phyloP scores from a whole-genome alignment of 148 eudicot species.

The Chenopodium album region DNA sequence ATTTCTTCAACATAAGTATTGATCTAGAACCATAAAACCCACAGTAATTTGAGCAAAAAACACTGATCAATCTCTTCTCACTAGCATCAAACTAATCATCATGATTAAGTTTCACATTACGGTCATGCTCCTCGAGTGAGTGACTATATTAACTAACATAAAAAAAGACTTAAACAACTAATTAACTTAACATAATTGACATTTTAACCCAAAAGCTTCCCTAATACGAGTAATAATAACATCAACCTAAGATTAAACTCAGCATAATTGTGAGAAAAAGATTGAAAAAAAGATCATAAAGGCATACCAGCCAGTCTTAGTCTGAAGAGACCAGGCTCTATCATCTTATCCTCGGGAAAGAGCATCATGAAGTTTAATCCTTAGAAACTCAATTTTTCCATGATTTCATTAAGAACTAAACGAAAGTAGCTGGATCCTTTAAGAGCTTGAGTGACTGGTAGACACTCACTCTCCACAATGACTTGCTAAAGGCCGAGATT shows the following conservation, averaged over 20 bases:
- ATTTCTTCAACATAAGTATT: too few species aligned
- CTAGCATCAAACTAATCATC: neutral
- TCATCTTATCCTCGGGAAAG: slow-evolving; percentile 75
- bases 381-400: slow-evolving; percentile 6
- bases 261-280: neutral
- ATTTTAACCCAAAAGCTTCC: neutral
- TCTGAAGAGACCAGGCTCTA: slow-evolving; percentile 75
- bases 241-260: neutral
- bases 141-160: neutral
- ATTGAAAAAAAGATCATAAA: neutral
- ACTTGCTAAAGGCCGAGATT: too few species aligned
- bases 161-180: neutral
- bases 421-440: too few species aligned
- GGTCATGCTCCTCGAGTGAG: neutral
- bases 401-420: too few species aligned
- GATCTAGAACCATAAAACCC: too few species aligned
- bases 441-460: too few species aligned
- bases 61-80: neutral
- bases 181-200: neutral
- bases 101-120: neutral
- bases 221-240: neutral
- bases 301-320: slow-evolving; percentile 70
- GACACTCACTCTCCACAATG: too few species aligned
- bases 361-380: slow-evolving; percentile 73
- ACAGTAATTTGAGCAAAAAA: neutral